These are phyloP conservation scores for Arabidopsis hybrid DNA, from an alignment of 441 rosid species.

Conservation along the genomic window DNA sequence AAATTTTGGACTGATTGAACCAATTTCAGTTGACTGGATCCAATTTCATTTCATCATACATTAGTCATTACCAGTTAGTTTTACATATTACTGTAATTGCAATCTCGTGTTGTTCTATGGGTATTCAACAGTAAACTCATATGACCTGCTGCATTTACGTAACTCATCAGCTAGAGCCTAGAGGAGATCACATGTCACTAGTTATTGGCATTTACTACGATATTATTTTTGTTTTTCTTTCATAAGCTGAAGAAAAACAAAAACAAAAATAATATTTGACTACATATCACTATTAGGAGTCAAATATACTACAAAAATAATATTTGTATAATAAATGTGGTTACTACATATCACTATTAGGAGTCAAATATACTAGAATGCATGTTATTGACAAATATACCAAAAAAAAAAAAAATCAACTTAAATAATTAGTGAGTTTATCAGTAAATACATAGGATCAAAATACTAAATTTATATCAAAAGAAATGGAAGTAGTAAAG, in stretches of 20 bases:
- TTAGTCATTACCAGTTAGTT: no score
- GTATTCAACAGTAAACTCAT: background rate
- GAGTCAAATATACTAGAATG: background rate
- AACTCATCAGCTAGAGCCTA: conserved; percentile 37
- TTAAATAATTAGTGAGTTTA: background rate
- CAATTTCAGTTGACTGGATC: background rate
- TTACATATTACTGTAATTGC: no score
- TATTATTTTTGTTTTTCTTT: background rate
- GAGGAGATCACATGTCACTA: conserved; percentile 41
- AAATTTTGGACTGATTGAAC: background rate
- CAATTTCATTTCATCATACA: background rate
- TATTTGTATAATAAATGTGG: background rate
- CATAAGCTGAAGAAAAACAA: background rate
- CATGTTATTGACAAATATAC: background rate
- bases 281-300: background rate
- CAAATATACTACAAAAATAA: no score
- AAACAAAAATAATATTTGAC: no score
- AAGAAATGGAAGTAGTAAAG: conserved; percentile 17
- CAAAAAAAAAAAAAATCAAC: background rate
- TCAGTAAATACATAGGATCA: no score
- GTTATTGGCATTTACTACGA: conserved; percentile 27
- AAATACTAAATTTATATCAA: background rate
- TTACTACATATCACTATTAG: background rate
- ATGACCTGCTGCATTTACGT: conserved; percentile 28
- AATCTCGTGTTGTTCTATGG: background rate